Percentiles rank a stretch among this genome's conserved stretches.
Evolutionary conservation across 192 early-diverging fungal genomes (phyloP).

Genomic region (Backusella psychrophila): DNA sequence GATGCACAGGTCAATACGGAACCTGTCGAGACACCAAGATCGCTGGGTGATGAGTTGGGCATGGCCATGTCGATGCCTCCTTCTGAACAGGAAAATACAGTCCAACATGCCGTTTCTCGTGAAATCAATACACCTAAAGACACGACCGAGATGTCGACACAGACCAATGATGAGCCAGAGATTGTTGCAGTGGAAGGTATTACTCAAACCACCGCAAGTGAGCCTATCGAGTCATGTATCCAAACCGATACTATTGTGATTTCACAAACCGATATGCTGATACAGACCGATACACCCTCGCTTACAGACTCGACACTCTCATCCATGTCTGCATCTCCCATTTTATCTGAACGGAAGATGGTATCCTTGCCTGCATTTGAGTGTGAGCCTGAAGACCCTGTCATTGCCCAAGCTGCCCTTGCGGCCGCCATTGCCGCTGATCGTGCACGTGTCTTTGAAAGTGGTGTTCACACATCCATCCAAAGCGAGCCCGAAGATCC

Average conservation of each 20-base stretch:
- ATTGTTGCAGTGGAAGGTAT: background rate
- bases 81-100: background rate
- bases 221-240: background rate
- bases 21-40: background rate
- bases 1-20: conserved; percentile 28
- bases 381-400: background rate
- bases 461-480: background rate
- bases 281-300: background rate
- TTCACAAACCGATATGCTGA: background rate
- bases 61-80: background rate
- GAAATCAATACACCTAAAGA: background rate
- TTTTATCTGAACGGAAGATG: conserved; percentile 16
- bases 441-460: background rate
- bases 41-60: conserved; percentile 12
- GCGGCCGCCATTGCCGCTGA: background rate
- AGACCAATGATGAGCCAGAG: background rate
- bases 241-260: background rate
- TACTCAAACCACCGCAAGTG: background rate
- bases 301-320: background rate
- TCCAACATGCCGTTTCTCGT: background rate
- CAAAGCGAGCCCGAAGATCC: conserved; percentile 11
- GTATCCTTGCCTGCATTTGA: conserved; percentile 6
- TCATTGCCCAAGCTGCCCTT: background rate
- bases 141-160: background rate
- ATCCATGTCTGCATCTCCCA: conserved; percentile 28